Evolutionary conservation across 1,284 basidiomycete genomes (phyloP), one percentile per base, ranked within the genome.

Genomic region (Trametes versicolor): DNA sequence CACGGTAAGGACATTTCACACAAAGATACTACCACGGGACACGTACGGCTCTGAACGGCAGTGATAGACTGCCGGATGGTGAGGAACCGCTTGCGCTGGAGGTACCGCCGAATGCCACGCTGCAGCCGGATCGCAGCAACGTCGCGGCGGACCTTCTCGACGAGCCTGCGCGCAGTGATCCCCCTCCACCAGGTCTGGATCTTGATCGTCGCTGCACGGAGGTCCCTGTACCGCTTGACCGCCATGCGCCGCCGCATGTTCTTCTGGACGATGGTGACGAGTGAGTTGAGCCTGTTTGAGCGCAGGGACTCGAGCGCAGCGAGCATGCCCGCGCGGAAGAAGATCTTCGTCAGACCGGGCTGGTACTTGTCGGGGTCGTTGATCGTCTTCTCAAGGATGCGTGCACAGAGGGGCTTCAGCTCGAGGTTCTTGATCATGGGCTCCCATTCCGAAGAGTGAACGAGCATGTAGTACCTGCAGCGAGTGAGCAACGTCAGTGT

Each of bases 271-370:
- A 98, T 86, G 15, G 95, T 98, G 62, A 97, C 96, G 76, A 99
- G 88, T 21, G 89, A 83, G 75, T 98, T 97, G 62, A 99, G 86
- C 65, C 93, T 87, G 66, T 94, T 90, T 8, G 95, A 91, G 32
- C 98, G 92, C 58, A 96, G 83, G 37, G 95, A 91, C 79, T 99
- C 98, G 59, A 99, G 87, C 17, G 94, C 92, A n/a, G 98, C 97
- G 48, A 99, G 91, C 94, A 99, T 98, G 70, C 98, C 98, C 13
- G 98, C 96, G 60, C 98, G 90, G 88, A 99, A 99, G 83, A 99
- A 99, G 74, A 99, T 98, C 82, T 99, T 99, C 39, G 95, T 98
- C 27, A 97, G 85, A 71, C 98, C 98, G 73, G 92, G 90, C 81
- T 99, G 98, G 79, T 98, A 98, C 83, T 98, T 98, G 83, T 98